Base-by-base conservation (phyloP, 2,329 filamentous ascomycete genomes). In the Colletotrichum coccodes region DNA sequence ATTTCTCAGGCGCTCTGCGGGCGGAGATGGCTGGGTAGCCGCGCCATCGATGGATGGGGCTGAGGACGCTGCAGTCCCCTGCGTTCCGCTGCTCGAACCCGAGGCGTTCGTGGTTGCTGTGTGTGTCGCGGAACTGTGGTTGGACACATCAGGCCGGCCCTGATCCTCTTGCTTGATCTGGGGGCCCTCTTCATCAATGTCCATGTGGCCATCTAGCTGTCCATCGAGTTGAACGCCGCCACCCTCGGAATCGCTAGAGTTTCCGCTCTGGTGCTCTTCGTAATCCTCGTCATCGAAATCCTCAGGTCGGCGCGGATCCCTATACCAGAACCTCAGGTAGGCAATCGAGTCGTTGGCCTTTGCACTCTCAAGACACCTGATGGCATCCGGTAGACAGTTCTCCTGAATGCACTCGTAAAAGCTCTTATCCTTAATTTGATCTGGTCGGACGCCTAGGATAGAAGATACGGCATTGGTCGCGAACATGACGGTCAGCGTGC, bases 331-430 rank as follows among this genome's bases (percentile, higher is more conserved):
- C 21, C 94, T 91, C 68, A 97, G 84, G 75, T 97, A 97, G 2
- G 94, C 94, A 74, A 97, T 96, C 2, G 94, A 97, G 77, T 97
- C 93, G 74, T 97, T 97, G 32, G 92, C 91, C 77, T 97, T 97
- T 26, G 94, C 94, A 72, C 92, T 92, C 79, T 97, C 94, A 36
- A 97, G 80, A 74, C 92, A 95, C 70, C 89, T 88, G 38, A 95
- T 89, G 4, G 93, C 93, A 73, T 96, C 92, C 9, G 87, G 83
- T 32, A 96, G 83, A 73, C 93, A 96, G 70, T 90, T 91, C 73
- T 93, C 89, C 65, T 92, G 89, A 58, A 97, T 96, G 76, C 92
- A 95, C 74, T 94, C 92, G 78, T 97, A 97, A 78, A 97, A 97
- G 77, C 93, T 95, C 73, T 91, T 91, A 47, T 92, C 90, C 71